phyloP scores from a whole-genome alignment of 805 yeast genomes.

The Pichia ethanolica region DNA sequence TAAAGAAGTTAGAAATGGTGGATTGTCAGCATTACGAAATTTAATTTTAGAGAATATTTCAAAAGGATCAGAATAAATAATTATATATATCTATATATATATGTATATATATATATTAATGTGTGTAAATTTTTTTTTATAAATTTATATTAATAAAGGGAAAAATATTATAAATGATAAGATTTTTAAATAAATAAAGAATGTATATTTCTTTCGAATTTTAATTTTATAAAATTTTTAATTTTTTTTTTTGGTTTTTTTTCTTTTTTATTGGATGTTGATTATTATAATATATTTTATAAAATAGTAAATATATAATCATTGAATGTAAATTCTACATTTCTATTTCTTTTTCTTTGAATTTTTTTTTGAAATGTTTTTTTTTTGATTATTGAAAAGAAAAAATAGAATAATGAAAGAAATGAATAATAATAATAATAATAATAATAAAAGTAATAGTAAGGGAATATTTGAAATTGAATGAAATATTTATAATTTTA shows the following conservation, averaged over 20 bases:
- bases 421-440: conserved; percentile 3
- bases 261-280: too few species aligned
- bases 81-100: conserved; percentile 5
- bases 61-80: conserved; percentile 9
- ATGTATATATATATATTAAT: too few species aligned
- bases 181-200: too few species aligned
- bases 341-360: background rate
- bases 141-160: background rate
- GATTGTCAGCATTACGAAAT: conserved; percentile 58
- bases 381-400: background rate
- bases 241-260: too few species aligned
- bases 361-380: too few species aligned
- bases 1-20: conserved; percentile 46
- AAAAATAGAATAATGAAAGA: background rate
- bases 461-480: too few species aligned
- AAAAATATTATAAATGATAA: too few species aligned
- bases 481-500: too few species aligned
- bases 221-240: too few species aligned
- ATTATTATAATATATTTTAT: too few species aligned
- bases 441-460: background rate
- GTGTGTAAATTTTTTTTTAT: background rate
- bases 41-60: conserved; percentile 36
- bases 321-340: background rate
- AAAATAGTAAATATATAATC: too few species aligned
- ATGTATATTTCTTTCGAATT: too few species aligned